Percentiles rank a stretch among this genome's conserved stretches.
These are phyloP conservation scores for Aspergillus sclerotiicarbonarius DNA, from an alignment of 495 filamentous ascomycete genomes.

Conservation along the genomic window DNA sequence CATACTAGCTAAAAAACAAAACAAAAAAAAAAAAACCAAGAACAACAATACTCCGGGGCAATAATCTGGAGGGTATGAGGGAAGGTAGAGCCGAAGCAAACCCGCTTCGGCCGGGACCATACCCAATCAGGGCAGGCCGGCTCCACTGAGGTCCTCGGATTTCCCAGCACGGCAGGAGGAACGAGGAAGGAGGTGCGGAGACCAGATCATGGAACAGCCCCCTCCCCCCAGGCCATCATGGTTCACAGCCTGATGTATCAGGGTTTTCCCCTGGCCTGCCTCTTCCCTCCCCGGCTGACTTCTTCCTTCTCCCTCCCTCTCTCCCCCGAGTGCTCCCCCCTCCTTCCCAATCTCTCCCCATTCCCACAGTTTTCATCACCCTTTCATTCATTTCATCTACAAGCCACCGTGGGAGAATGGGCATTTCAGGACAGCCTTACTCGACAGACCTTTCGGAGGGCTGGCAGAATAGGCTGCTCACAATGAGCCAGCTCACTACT, in stretches of 20 bases:
- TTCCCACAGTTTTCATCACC: too few species aligned
- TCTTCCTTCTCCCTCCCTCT: not conserved
- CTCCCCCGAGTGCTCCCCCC: not conserved
- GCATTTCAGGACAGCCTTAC: too few species aligned
- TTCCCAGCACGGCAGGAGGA: conserved; percentile 7
- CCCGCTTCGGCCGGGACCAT: conserved; percentile 18
- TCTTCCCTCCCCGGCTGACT: not conserved
- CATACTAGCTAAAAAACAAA: too few species aligned
- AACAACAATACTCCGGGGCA: too few species aligned
- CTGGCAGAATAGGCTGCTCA: not conserved
- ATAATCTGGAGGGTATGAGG: too few species aligned
- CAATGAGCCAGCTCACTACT: not conserved
- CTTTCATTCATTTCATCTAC: too few species aligned
- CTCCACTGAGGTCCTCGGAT: not conserved
- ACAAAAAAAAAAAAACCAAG: too few species aligned
- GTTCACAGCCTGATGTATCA: not conserved
- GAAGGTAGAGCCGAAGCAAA: conserved; percentile 4
- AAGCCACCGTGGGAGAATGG: too few species aligned
- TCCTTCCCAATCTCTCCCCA: too few species aligned
- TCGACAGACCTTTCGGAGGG: too few species aligned
- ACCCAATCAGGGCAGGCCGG: not conserved
- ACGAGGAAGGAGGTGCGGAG: not conserved
- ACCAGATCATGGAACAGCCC: conserved; percentile 1
- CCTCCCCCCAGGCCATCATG: too few species aligned
- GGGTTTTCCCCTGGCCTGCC: not conserved